These are phyloP conservation scores for Penicillium aurantiogriseum DNA, from an alignment of 2,329 filamentous ascomycete genomes.

Conservation along the genomic window DNA sequence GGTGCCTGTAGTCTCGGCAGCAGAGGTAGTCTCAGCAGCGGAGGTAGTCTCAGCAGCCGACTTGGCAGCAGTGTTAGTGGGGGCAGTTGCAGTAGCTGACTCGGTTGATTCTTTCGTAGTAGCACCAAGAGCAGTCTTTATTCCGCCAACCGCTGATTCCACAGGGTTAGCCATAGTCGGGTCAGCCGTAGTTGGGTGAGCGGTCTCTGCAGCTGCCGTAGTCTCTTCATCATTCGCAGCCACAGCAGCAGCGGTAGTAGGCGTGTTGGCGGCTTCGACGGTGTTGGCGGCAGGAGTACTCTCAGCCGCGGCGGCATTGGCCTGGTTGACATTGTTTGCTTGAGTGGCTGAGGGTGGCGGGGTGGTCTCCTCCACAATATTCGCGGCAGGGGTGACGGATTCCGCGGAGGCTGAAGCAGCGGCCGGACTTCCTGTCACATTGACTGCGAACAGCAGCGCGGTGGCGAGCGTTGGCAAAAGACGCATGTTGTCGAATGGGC, in stretches of 20 bases:
- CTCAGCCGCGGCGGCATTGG: neutral
- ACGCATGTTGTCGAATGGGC: slow-evolving; percentile 20
- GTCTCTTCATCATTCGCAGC: slow-evolving; percentile 2
- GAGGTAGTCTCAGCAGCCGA: slow-evolving; percentile 3
- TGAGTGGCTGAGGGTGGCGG: slow-evolving; percentile 1
- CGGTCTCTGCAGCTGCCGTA: neutral
- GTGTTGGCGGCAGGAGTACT: neutral
- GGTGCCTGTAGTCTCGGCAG: neutral
- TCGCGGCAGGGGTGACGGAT: slow-evolving; percentile 4
- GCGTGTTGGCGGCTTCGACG: too few species aligned
- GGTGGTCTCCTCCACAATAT: neutral
- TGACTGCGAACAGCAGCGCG: slow-evolving; percentile 19
- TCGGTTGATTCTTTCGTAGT: neutral
- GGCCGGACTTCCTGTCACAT: slow-evolving; percentile 21
- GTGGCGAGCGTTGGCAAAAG: slow-evolving; percentile 25
- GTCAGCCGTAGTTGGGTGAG: slow-evolving; percentile 1
- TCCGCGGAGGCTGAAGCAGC: slow-evolving; percentile 10
- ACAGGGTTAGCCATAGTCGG: slow-evolving; percentile 2
- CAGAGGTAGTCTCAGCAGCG: neutral
- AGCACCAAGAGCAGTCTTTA: slow-evolving; percentile 1
- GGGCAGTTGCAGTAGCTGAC: neutral
- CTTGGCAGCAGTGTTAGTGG: neutral
- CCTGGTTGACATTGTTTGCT: slow-evolving; percentile 11
- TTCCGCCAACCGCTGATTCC: slow-evolving; percentile 6
- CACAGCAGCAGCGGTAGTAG: neutral